Base-by-base conservation (phyloP, 2,329 filamentous ascomycete species). In the Colletotrichum sidae region DNA sequence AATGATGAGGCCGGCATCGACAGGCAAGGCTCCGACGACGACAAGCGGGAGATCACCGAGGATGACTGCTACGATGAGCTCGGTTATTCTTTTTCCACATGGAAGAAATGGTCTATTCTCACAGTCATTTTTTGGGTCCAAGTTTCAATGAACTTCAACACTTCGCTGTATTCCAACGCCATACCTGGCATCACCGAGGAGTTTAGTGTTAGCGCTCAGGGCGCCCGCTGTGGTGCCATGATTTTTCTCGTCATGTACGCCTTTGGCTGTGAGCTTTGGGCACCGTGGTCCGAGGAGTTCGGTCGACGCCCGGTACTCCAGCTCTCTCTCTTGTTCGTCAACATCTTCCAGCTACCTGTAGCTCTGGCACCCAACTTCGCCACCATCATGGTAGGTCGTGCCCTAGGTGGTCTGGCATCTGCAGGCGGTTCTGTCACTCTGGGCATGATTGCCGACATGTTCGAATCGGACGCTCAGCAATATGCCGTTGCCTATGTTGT, bases 251-350 rank as follows among this genome's bases (percentile, higher is more conserved):
- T 96, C 55, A 77, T 89, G 2, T 96, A 96, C 75, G 92, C 92
- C 42, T 94, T 96, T 74, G 93, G 93, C 41, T 96, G 93, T 75
- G 93, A 96, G 76, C 84, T 95, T 0, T 96, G 93, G 93, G 93
- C 93, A 0, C 93, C 93, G 0, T 96, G 92, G 91, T 92, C 88
- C 50, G 93, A 96, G 75, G 93, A 96, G 72, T 82, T 95, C 54
- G 93, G 93, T 17, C 87, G 93, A 54, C 91, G 89, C 81, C 90
- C 90, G 2, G 86, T 96, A 60, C 82, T 95, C 25, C 92, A 95
- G 81, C 78, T 85, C 33, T 92, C 88, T 42, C 79, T 96, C 58
- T 85, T 91, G 68, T 80, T 96, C 10, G 91, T 94, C 76, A 96
- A 96, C 71, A 77, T 95, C 60, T 96, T 86, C 83, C 90, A 92